Conservation (phyloP, 495 filamentous ascomycete species). For the Hypoxylon intermedium region DNA sequence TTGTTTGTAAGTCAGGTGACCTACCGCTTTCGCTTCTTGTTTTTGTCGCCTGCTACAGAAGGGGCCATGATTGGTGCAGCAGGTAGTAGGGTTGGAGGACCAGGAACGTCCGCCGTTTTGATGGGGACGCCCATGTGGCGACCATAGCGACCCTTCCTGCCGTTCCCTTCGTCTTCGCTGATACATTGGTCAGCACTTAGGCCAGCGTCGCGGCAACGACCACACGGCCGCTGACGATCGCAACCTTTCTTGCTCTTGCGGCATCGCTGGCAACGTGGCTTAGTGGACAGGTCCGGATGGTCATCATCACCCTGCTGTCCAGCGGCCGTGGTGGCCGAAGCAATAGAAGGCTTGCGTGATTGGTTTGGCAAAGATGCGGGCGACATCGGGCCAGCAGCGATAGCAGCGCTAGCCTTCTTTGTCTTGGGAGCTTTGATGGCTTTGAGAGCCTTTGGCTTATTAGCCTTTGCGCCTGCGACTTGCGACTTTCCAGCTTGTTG, state of each 20-base stretch:
- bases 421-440: slow-evolving; percentile 55
- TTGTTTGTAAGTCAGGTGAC: slow-evolving; percentile 10
- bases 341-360: slow-evolving; percentile 81
- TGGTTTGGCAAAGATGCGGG: slow-evolving; percentile 68
- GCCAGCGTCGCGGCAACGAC: slow-evolving; percentile 93
- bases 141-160: slow-evolving; percentile 93
- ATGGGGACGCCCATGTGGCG: slow-evolving; percentile 95
- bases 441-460: slow-evolving; percentile 58
- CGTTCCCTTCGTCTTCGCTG: slow-evolving; percentile 96
- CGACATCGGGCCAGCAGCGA: slow-evolving; percentile 63
- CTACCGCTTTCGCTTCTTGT: slow-evolving; percentile 60
- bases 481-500: slow-evolving; percentile 53
- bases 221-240: slow-evolving; percentile 93
- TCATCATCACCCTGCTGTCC: slow-evolving; percentile 74
- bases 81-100: slow-evolving; percentile 45
- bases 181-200: slow-evolving; percentile 90
- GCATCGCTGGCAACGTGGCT: slow-evolving; percentile 97
- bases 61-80: slow-evolving; percentile 48
- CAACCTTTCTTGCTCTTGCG: slow-evolving; percentile 99
- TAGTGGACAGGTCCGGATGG: slow-evolving; percentile 88
- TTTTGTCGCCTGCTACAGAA: slow-evolving; percentile 46
- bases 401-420: slow-evolving; percentile 56
- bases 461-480: slow-evolving; percentile 48
- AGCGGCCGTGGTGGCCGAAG: slow-evolving; percentile 71
- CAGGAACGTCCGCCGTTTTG: slow-evolving; percentile 63